Evolutionary conservation across 805 yeast species (phyloP).

Genomic region (Yarrowia porcina): DNA sequence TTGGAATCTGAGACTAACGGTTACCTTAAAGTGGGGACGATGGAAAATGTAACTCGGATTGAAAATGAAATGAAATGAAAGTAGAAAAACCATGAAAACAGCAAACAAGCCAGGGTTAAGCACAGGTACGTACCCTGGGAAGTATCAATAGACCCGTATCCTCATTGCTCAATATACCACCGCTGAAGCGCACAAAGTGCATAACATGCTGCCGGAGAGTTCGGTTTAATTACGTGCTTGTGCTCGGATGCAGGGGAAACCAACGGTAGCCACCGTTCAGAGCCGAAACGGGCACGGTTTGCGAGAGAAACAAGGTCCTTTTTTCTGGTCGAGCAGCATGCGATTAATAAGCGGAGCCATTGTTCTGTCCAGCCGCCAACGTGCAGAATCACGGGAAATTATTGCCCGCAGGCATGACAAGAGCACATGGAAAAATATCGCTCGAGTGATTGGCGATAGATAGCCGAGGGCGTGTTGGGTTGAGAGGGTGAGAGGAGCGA

Average conservation of each 20-base stretch:
- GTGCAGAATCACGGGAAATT: background rate
- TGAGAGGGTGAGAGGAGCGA: background rate
- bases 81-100: too few species aligned
- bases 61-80: too few species aligned
- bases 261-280: background rate
- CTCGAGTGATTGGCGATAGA: background rate
- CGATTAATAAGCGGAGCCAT: background rate
- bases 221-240: background rate
- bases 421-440: background rate
- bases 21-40: background rate
- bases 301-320: background rate
- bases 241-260: constrained; percentile 4
- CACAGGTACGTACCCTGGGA: too few species aligned
- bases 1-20: background rate
- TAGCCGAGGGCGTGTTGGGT: background rate
- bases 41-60: too few species aligned
- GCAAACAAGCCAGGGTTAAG: too few species aligned
- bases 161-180: too few species aligned
- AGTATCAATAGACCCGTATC: too few species aligned
- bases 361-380: background rate
- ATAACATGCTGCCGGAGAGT: background rate
- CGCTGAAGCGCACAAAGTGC: background rate
- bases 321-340: too few species aligned
- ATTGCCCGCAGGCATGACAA: background rate
- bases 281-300: background rate